Conservation (phyloP, 2,329 filamentous ascomycete genomes). For the Calonectria pauciramosa region DNA sequence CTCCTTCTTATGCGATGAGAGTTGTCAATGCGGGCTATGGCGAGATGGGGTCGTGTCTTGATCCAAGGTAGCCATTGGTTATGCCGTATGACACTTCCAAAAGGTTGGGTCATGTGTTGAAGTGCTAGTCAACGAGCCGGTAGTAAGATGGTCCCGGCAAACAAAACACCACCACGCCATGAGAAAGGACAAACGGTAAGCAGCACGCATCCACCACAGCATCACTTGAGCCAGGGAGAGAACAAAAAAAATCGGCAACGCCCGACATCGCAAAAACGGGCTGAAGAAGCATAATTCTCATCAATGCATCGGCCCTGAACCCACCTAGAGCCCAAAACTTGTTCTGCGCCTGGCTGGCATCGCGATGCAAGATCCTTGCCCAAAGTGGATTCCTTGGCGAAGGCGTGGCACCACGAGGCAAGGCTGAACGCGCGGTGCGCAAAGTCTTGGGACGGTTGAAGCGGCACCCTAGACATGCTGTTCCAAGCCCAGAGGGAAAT, state of each 20-base stretch:
- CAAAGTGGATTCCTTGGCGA: conserved; percentile 21
- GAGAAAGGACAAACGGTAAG: not conserved
- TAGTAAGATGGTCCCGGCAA: not conserved
- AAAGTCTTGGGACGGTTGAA: conserved; percentile 12
- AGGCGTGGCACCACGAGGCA: conserved; percentile 17
- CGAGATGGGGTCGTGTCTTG: not conserved
- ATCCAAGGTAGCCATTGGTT: not conserved
- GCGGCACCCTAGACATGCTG: not conserved
- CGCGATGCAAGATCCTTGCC: not conserved
- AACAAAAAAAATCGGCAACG: not conserved
- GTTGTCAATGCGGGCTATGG: not conserved
- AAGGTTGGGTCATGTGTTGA: conserved; percentile 25
- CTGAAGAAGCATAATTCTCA: not conserved
- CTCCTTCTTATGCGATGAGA: not conserved
- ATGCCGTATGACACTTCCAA: not conserved
- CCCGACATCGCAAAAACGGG: not conserved
- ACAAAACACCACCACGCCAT: conserved; percentile 1
- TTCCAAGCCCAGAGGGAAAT: not conserved
- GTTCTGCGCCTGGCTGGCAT: not conserved
- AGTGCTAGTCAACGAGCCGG: not conserved
- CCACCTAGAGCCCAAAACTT: not conserved
- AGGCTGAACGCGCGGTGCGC: conserved; percentile 12
- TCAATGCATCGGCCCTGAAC: not conserved
- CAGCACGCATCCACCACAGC: not conserved
- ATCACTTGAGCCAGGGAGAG: not conserved